Conservation (phyloP, 805 yeast species). For the Nakazawaea wickerhamii region DNA sequence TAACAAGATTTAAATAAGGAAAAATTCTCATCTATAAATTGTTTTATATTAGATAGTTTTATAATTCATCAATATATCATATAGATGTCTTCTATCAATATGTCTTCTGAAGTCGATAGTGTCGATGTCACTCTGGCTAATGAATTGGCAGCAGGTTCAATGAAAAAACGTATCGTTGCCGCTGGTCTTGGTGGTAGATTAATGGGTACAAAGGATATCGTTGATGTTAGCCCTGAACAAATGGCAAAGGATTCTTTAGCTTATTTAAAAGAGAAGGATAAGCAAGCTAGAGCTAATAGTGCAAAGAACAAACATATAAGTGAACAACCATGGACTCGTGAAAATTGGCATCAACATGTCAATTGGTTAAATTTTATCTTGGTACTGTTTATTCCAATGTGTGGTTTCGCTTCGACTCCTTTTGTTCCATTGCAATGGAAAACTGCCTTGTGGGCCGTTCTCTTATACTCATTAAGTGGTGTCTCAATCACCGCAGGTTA, state of each 20-base stretch:
- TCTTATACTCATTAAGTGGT: constrained; percentile 57
- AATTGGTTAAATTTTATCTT: constrained; percentile 73
- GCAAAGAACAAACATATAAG: constrained; percentile 52
- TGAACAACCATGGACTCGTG: constrained; percentile 71
- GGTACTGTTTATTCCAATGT: constrained; percentile 54
- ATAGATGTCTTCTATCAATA: too few species aligned
- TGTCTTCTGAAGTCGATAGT: constrained; percentile 20
- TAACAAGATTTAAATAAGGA: too few species aligned
- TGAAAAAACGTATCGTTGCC: constrained; percentile 73
- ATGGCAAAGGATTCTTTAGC: constrained; percentile 47
- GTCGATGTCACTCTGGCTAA: constrained; percentile 68
- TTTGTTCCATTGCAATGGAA: constrained; percentile 44
- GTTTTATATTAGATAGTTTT: too few species aligned
- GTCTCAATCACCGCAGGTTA: constrained; percentile 80
- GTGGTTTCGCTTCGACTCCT: constrained; percentile 43
- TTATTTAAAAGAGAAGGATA: constrained; percentile 39
- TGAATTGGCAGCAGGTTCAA: constrained; percentile 77
- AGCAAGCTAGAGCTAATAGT: constrained; percentile 35
- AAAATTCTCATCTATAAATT: too few species aligned
- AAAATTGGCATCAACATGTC: constrained; percentile 69
- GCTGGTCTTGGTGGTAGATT: constrained; percentile 69
- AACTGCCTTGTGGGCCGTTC: constrained; percentile 41
- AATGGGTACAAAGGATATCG: constrained; percentile 79
- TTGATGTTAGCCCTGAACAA: constrained; percentile 61
- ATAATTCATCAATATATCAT: too few species aligned